Conservation (phyloP, 768 basidiomycete species). For the Pisolithus albus region DNA sequence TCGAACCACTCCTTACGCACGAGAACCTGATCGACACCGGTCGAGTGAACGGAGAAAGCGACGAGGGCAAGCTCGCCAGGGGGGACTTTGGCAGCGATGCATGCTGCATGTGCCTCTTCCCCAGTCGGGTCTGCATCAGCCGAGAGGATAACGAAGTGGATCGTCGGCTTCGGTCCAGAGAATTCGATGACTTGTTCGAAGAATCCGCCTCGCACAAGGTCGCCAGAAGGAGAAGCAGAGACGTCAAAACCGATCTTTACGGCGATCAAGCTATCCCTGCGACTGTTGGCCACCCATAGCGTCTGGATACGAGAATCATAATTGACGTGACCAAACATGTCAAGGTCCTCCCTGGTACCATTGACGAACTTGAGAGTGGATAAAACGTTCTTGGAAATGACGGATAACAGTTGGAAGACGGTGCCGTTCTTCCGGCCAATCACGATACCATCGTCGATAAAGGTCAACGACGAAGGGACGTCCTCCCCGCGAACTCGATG, state of each 20-base stretch:
- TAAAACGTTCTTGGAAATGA: conserved; percentile 62
- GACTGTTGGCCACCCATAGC: conserved; percentile 81
- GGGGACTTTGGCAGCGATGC: conserved; percentile 71
- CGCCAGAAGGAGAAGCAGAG: conserved; percentile 48
- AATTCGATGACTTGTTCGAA: conserved; percentile 84
- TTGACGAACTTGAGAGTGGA: conserved; percentile 78
- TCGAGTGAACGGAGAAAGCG: conserved; percentile 83
- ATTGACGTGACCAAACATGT: conserved; percentile 84
- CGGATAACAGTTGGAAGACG: conserved; percentile 74
- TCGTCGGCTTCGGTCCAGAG: conserved; percentile 74
- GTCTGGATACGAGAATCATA: conserved; percentile 84
- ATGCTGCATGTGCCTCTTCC: conserved; percentile 78
- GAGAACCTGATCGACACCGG: conserved; percentile 84
- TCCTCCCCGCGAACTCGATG: conserved; percentile 77
- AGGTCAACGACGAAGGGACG: conserved; percentile 73
- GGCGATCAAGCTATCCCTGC: conserved; percentile 78
- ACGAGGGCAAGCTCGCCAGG: conserved; percentile 75
- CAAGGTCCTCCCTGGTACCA: conserved; percentile 59
- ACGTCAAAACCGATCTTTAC: conserved; percentile 65
- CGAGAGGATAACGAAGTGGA: conserved; percentile 84
- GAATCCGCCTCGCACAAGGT: conserved; percentile 56
- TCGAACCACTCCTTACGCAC: conserved; percentile 85
- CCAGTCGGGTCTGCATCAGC: conserved; percentile 79
- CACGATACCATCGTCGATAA: conserved; percentile 81
- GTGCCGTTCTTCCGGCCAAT: conserved; percentile 82